Conservation (phyloP, 164 flowering plant species). For the Platanus orientalis region DNA sequence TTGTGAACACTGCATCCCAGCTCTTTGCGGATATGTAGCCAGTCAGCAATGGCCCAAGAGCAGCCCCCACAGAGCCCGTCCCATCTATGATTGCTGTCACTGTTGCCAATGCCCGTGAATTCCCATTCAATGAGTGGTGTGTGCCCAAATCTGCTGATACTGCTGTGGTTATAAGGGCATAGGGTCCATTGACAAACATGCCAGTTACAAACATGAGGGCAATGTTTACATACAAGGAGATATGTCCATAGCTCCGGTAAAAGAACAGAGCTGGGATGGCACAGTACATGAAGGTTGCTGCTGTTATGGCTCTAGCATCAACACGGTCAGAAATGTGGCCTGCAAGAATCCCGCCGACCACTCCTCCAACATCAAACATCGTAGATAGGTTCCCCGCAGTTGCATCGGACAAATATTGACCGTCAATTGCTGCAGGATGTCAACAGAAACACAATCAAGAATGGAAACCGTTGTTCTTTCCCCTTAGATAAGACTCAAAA, state of each 20-base stretch:
- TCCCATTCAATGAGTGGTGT: conserved; percentile 61
- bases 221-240: conserved; percentile 44
- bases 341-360: conserved; percentile 73
- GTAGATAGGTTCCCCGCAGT: conserved; percentile 74
- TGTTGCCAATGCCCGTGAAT: conserved; percentile 70
- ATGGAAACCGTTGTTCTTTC: not conserved
- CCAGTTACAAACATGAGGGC: conserved; percentile 68
- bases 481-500: not conserved
- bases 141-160: conserved; percentile 85
- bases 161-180: conserved; percentile 84
- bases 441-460: not conserved
- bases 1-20: conserved; percentile 68
- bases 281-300: conserved; percentile 74
- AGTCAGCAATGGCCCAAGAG: conserved; percentile 68
- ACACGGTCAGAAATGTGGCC: conserved; percentile 78
- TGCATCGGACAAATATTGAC: conserved; percentile 49
- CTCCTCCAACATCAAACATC: conserved; percentile 79
- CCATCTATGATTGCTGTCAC: conserved; percentile 90
- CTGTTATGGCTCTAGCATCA: conserved; percentile 77
- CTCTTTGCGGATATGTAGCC: conserved; percentile 65
- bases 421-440: conserved; percentile 58
- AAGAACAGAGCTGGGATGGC: conserved; percentile 72
- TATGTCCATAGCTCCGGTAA: conserved; percentile 59
- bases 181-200: conserved; percentile 74
- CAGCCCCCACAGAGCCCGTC: conserved; percentile 83